Evolutionary conservation across 352 stramenopile species (phyloP).

Genomic region (Phytophthora chlamydospora): DNA sequence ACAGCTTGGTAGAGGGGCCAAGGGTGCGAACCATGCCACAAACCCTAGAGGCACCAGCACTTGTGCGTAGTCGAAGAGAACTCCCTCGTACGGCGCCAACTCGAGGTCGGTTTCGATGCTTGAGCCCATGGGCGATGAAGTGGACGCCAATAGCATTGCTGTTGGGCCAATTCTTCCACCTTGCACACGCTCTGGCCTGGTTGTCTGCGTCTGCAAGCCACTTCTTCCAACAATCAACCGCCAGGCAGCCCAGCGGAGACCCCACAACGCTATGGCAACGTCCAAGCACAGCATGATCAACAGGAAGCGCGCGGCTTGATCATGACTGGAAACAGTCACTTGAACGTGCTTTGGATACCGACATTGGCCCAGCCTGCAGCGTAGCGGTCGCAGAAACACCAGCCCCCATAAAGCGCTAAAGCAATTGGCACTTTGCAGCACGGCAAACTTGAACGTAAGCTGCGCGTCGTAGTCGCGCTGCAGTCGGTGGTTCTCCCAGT

Average conservation of each 20-base stretch:
- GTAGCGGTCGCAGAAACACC: slow-evolving; percentile 50
- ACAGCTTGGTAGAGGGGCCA: slow-evolving; percentile 43
- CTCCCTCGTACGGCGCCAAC: slow-evolving; percentile 65
- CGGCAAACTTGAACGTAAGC: slow-evolving; percentile 76
- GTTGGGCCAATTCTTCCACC: slow-evolving; percentile 1
- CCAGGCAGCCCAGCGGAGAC: slow-evolving; percentile 45
- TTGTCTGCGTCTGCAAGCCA: slow-evolving; percentile 2
- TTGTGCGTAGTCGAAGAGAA: slow-evolving; percentile 82
- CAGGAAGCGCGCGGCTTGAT: slow-evolving; percentile 59
- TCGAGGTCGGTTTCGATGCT: slow-evolving; percentile 46
- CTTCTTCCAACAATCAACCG: slow-evolving; percentile 19
- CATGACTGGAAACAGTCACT: slow-evolving; percentile 38
- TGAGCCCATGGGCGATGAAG: background rate
- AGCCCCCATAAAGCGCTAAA: slow-evolving; percentile 65
- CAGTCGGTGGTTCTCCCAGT: slow-evolving; percentile 82
- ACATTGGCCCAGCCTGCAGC: slow-evolving; percentile 23
- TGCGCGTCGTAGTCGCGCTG: slow-evolving; percentile 70
- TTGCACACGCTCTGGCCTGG: slow-evolving; percentile 5
- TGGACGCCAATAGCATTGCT: slow-evolving; percentile 13
- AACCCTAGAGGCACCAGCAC: slow-evolving; percentile 67
- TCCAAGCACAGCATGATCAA: slow-evolving; percentile 55
- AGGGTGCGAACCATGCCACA: slow-evolving; percentile 68
- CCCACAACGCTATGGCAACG: slow-evolving; percentile 49
- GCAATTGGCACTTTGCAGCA: slow-evolving; percentile 68
- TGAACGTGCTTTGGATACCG: slow-evolving; percentile 17